phyloP scores from a whole-genome alignment of 78 protist species.

The Planoprotostelium fungivorum region DNA sequence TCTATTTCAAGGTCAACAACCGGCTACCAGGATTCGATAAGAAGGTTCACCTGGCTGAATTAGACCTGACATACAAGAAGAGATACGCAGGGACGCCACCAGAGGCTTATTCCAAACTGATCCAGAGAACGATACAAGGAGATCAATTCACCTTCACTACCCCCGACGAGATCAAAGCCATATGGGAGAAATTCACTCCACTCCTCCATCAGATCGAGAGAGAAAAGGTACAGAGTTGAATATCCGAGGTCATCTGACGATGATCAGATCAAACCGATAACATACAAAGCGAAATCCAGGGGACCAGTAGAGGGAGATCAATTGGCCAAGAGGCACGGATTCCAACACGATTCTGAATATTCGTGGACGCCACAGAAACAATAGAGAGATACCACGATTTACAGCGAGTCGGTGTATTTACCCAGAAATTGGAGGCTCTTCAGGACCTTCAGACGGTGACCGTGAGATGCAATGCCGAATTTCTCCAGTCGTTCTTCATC shows the following conservation, averaged over 20 bases:
- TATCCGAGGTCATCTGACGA: neutral
- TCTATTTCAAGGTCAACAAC: conserved; percentile 79
- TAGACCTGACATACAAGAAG: conserved; percentile 82
- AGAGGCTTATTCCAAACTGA: conserved; percentile 92
- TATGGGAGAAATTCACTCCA: conserved; percentile 95
- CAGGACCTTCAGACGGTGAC: neutral
- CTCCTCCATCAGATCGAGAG: conserved; percentile 76
- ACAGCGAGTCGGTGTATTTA: too few species aligned
- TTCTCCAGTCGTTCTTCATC: neutral
- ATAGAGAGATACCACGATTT: too few species aligned
- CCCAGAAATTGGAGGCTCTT: neutral
- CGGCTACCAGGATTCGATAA: conserved; percentile 79
- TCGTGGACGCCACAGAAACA: too few species aligned
- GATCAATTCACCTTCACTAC: conserved; percentile 70
- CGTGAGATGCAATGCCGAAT: neutral
- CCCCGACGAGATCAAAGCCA: conserved; percentile 86
- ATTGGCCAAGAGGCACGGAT: conserved; percentile 43
- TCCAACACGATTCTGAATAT: too few species aligned
- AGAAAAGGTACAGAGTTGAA: neutral
- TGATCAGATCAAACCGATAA: neutral
- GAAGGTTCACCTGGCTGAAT: conserved; percentile 66
- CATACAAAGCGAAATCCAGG: conserved; percentile 5
- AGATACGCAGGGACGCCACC: conserved; percentile 76
- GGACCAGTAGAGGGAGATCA: conserved; percentile 66
- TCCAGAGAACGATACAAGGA: conserved; percentile 80